phyloP scores from a whole-genome alignment of 2,329 filamentous ascomycete genomes.

The Stagonosporopsis chrysanthemi region DNA sequence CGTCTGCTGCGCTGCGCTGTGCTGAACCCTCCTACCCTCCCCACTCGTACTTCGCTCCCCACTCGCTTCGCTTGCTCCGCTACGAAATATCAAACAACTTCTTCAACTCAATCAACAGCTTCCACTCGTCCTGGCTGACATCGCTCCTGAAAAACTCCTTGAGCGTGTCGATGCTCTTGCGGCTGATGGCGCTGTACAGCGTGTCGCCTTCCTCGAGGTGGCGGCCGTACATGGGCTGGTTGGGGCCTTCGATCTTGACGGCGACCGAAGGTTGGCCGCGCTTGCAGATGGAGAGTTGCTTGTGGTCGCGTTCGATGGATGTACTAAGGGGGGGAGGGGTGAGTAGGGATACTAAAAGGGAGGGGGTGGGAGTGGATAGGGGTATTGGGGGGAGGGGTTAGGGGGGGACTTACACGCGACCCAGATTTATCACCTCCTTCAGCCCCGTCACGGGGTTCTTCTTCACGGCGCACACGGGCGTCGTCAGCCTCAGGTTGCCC shows the following conservation, averaged over 20 bases:
- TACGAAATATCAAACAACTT: conserved; percentile 80
- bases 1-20: no score
- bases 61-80: no score
- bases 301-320: conserved; percentile 97
- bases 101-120: conserved; percentile 94
- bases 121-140: conserved; percentile 92
- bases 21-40: no score
- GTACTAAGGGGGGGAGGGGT: conserved; percentile 63
- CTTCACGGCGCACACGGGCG: conserved; percentile 88
- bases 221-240: conserved; percentile 92
- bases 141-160: conserved; percentile 95
- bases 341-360: neutral
- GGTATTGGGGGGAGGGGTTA: no score
- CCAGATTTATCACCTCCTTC: conserved; percentile 85
- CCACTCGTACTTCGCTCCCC: no score
- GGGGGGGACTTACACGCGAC: conserved; percentile 97
- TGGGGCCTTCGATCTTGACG: conserved; percentile 93
- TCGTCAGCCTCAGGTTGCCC: conserved; percentile 83
- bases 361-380: no score
- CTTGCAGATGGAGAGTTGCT: conserved; percentile 90
- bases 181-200: conserved; percentile 86
- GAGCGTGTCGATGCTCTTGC: conserved; percentile 88
- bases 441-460: conserved; percentile 77
- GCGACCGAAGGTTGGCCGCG: conserved; percentile 97
- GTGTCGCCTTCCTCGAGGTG: conserved; percentile 91